Evolutionary conservation across 1,284 basidiomycete species (phyloP).

Genomic region (Gomphus sp.): DNA sequence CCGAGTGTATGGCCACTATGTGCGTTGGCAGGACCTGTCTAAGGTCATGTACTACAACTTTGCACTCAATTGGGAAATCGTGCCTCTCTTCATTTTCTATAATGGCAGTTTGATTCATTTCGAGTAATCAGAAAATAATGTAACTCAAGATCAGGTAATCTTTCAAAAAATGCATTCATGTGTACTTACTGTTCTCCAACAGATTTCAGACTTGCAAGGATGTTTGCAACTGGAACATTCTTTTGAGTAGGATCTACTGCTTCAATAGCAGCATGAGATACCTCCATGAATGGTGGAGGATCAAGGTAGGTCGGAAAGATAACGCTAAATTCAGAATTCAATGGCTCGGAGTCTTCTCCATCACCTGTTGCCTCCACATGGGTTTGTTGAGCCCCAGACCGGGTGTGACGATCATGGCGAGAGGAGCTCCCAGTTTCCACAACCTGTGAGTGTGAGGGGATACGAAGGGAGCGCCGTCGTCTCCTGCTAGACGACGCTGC

Average conservation of each 20-base stretch:
- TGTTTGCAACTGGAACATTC: background rate
- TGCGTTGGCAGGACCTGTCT: slow-evolving; percentile 1
- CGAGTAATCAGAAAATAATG: background rate
- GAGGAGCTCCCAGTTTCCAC: too few species aligned
- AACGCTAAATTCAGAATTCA: too few species aligned
- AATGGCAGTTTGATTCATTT: slow-evolving; percentile 2
- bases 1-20: slow-evolving; percentile 6
- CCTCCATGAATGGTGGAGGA: background rate
- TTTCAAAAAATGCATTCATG: too few species aligned
- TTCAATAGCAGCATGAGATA: background rate
- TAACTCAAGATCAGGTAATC: too few species aligned
- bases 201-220: background rate
- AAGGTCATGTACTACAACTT: slow-evolving; percentile 17
- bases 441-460: too few species aligned
- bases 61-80: slow-evolving; percentile 22
- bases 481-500: background rate
- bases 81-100: slow-evolving; percentile 17
- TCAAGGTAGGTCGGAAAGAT: background rate
- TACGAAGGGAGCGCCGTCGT: background rate
- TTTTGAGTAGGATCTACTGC: background rate
- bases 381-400: background rate
- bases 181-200: background rate
- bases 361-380: background rate
- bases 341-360: background rate
- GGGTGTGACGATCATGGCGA: too few species aligned